Evolutionary conservation across 352 stramenopile species (phyloP).

Genomic region (Pythium scleroteichum): DNA sequence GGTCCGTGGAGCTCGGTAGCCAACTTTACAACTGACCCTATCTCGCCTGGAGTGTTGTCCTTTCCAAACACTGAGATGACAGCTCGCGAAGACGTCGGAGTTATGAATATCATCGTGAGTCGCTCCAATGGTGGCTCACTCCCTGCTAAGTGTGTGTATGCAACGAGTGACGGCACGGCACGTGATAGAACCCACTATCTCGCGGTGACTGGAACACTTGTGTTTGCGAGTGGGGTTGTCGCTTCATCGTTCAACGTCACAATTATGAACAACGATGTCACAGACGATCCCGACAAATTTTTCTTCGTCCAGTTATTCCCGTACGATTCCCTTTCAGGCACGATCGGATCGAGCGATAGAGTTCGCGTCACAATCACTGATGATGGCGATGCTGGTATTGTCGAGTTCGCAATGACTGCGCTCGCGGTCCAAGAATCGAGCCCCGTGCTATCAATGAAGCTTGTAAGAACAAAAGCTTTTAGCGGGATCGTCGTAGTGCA

Average conservation of each 20-base stretch:
- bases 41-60: slow-evolving; percentile 46
- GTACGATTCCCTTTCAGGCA: slow-evolving; percentile 28
- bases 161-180: slow-evolving; percentile 39
- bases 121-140: slow-evolving; percentile 40
- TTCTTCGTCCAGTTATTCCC: slow-evolving; percentile 43
- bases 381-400: slow-evolving; percentile 45
- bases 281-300: slow-evolving; percentile 44
- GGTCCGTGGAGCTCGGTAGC: slow-evolving; percentile 38
- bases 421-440: slow-evolving; percentile 39
- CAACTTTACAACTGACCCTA: slow-evolving; percentile 40
- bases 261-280: slow-evolving; percentile 55
- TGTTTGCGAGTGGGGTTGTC: slow-evolving; percentile 31
- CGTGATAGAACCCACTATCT: slow-evolving; percentile 35
- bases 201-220: slow-evolving; percentile 21
- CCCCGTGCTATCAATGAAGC: slow-evolving; percentile 16
- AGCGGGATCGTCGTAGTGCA: slow-evolving; percentile 31
- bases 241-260: slow-evolving; percentile 29
- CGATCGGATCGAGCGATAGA: slow-evolving; percentile 27
- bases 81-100: slow-evolving; percentile 32
- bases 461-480: slow-evolving; percentile 30
- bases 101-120: slow-evolving; percentile 23
- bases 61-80: slow-evolving; percentile 23
- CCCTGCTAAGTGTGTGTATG: slow-evolving; percentile 37
- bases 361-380: slow-evolving; percentile 42
- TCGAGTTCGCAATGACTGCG: slow-evolving; percentile 35